A percentile compares a stretch with the other conserved stretches of the same genome.
Conservation (phyloP, 768 basidiomycete genomes). For the Lanmaoa pseudosensibilis region DNA sequence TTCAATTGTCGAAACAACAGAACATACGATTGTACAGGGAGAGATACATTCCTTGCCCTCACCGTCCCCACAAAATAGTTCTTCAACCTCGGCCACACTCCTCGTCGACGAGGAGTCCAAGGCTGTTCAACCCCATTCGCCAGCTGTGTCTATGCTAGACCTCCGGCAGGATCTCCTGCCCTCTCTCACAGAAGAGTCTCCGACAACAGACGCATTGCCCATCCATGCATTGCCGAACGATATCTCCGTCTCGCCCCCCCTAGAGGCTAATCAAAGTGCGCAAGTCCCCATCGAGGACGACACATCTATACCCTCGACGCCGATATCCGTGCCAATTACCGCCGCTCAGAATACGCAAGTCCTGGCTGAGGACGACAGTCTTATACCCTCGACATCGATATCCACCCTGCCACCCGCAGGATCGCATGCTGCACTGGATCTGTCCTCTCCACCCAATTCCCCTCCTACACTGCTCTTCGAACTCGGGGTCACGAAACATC, state of each 20-base stretch:
- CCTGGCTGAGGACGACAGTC: background rate
- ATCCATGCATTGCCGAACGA: background rate
- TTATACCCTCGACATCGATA: background rate
- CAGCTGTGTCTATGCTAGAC: constrained; percentile 22
- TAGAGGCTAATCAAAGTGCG: background rate
- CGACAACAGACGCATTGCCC: background rate
- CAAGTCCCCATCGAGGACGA: background rate
- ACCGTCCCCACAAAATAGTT: constrained; percentile 3
- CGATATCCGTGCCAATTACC: background rate
- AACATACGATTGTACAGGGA: background rate
- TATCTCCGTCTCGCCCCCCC: background rate
- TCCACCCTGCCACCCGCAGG: background rate
- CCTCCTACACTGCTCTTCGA: constrained; percentile 44
- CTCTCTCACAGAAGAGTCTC: background rate
- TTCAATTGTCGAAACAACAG: background rate
- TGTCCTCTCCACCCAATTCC: background rate
- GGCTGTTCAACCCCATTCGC: constrained; percentile 8
- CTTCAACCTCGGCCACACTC: constrained; percentile 7
- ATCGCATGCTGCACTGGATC: background rate
- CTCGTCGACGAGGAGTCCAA: constrained; percentile 12
- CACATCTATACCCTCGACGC: background rate
- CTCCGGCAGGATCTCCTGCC: constrained; percentile 2
- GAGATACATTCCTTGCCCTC: background rate
- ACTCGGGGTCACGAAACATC: constrained; percentile 44
- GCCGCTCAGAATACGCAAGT: background rate